Conservation (phyloP, 2,329 filamentous ascomycete species). For the Penicillium occitanis region DNA sequence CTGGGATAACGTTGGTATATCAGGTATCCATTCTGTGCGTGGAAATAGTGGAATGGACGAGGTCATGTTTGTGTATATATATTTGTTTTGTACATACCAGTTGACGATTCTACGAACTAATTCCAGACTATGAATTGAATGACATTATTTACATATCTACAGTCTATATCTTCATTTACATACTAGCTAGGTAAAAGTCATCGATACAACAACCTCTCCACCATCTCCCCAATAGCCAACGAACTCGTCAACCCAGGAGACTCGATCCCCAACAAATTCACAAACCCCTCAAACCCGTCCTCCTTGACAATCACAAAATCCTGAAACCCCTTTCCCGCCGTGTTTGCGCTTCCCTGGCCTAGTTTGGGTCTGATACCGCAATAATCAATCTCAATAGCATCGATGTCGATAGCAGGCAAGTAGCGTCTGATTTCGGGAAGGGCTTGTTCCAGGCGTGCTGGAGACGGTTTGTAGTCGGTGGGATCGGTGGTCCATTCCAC, state of each 20-base stretch:
- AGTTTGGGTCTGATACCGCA: conserved; percentile 90
- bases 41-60: background rate
- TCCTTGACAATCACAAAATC: conserved; percentile 83
- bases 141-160: background rate
- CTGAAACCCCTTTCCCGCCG: conserved; percentile 63
- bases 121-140: background rate
- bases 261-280: conserved; percentile 90
- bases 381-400: conserved; percentile 74
- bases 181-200: background rate
- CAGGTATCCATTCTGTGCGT: background rate
- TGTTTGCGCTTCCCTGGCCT: conserved; percentile 57
- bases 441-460: conserved; percentile 63
- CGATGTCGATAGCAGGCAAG: conserved; percentile 69
- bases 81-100: background rate
- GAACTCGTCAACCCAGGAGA: conserved; percentile 86
- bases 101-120: background rate
- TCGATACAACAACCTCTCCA: conserved; percentile 50
- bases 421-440: conserved; percentile 75
- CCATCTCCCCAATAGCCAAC: conserved; percentile 80
- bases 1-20: background rate
- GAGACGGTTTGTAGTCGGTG: conserved; percentile 67
- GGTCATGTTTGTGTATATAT: background rate
- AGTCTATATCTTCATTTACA: background rate
- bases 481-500: conserved; percentile 85
- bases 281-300: conserved; percentile 75